Conservation (phyloP, 176 grass and related monocot species). For the Oryza glaberrima region DNA sequence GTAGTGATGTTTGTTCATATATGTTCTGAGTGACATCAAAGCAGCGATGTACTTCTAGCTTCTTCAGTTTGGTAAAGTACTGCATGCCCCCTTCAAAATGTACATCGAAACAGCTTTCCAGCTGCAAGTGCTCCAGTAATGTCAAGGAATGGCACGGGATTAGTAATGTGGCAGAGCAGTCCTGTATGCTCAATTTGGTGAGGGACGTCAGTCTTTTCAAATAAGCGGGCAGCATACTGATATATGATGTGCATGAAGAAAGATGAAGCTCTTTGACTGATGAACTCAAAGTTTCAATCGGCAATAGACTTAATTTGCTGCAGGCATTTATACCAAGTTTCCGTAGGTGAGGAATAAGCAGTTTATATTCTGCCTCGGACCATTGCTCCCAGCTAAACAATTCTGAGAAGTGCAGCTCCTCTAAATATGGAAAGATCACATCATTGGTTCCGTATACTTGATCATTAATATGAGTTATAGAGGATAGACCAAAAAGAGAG, state of each 20-base stretch:
- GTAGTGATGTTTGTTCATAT: slow-evolving; percentile 9
- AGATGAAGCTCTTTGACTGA: slow-evolving; percentile 22
- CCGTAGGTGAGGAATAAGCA: background rate
- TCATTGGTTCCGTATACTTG: slow-evolving; percentile 18
- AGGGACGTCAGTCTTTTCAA: background rate
- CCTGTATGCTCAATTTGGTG: background rate
- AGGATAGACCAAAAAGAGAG: background rate
- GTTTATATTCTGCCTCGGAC: slow-evolving; percentile 5
- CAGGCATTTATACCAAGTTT: background rate
- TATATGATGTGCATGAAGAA: background rate
- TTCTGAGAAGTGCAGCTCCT: slow-evolving; percentile 9
- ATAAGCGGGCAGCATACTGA: background rate
- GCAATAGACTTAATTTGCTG: background rate
- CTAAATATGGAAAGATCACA: slow-evolving; percentile 34
- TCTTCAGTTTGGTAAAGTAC: slow-evolving; percentile 19
- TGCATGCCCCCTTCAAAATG: slow-evolving; percentile 2
- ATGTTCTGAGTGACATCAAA: slow-evolving; percentile 5
- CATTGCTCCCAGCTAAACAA: slow-evolving; percentile 8
- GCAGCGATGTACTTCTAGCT: background rate
- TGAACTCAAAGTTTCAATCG: slow-evolving; percentile 12
- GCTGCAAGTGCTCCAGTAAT: background rate
- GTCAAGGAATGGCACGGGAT: background rate
- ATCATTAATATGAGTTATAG: slow-evolving; percentile 13
- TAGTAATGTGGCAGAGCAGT: background rate
- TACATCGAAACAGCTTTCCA: slow-evolving; percentile 2